Percentiles rank a stretch among this genome's conserved stretches.
phyloP scores from a whole-genome alignment of 176 grass and related monocot genomes.

The Cymbopogon citratus region DNA sequence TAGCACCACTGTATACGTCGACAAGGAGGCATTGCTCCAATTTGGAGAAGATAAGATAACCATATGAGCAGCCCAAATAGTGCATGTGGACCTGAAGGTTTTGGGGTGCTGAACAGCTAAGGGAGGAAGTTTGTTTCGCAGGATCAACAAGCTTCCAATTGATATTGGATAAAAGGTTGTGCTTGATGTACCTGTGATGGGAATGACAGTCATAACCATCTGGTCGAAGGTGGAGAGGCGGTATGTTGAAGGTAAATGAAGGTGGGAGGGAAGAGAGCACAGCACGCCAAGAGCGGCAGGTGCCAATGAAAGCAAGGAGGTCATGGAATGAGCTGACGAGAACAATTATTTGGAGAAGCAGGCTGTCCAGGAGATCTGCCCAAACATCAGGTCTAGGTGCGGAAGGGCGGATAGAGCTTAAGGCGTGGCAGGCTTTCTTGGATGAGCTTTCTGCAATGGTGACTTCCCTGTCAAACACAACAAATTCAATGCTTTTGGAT shows the following conservation, averaged over 20 bases:
- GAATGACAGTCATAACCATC: not conserved
- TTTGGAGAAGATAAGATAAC: conserved; percentile 41
- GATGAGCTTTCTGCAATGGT: too few relatives aligned
- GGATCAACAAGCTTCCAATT: conserved; percentile 26
- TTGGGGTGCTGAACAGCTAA: not conserved
- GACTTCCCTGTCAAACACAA: not conserved
- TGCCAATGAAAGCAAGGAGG: conserved; percentile 35
- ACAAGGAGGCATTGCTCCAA: conserved; percentile 30
- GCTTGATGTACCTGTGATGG: not conserved
- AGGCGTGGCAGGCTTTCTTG: too few relatives aligned
- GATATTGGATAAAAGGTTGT: not conserved
- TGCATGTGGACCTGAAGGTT: not conserved
- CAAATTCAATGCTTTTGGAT: not conserved
- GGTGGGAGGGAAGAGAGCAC: conserved; percentile 18
- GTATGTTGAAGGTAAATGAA: conserved; percentile 10
- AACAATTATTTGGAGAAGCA: conserved; percentile 41
- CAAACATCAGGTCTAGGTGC: conserved; percentile 6
- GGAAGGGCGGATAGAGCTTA: too few relatives aligned
- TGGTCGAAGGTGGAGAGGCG: conserved; percentile 41
- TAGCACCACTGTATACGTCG: conserved; percentile 36
- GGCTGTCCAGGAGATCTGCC: conserved; percentile 37
- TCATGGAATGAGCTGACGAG: conserved; percentile 45
- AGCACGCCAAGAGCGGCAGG: conserved; percentile 50
- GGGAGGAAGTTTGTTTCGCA: not conserved
- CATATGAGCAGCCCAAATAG: conserved; percentile 46